Percentiles rank a stretch among this genome's conserved stretches.
These are phyloP conservation scores for Naganishia liquefaciens DNA, from an alignment of 1,284 basidiomycete species.

Conservation along the genomic window DNA sequence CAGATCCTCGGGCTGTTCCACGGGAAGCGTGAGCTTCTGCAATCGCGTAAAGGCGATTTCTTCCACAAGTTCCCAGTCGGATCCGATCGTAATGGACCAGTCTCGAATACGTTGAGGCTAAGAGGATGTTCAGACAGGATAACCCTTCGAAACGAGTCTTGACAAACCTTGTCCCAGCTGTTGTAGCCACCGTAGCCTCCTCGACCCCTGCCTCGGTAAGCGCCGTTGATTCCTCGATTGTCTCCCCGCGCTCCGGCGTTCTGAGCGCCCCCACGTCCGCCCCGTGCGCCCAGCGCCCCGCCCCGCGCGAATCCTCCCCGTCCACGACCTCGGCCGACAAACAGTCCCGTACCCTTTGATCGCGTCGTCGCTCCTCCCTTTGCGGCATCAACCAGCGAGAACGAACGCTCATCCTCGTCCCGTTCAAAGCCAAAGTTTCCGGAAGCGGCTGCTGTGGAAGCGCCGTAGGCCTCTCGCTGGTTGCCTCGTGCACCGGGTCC, in stretches of 20 bases:
- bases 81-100: constrained; percentile 88
- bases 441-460: constrained; percentile 64
- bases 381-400: constrained; percentile 87
- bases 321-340: constrained; percentile 58
- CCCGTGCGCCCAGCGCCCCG: constrained; percentile 33
- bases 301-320: constrained; percentile 61
- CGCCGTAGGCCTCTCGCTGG: constrained; percentile 56
- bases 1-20: constrained; percentile 86
- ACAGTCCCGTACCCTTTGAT: constrained; percentile 54
- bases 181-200: constrained; percentile 83
- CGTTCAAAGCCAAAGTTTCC: constrained; percentile 98
- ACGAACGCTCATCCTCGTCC: constrained; percentile 96
- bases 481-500: constrained; percentile 50
- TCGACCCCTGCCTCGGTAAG: constrained; percentile 60
- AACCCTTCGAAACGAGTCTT: not conserved
- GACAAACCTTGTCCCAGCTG: constrained; percentile 78
- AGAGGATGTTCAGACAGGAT: not conserved
- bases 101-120: constrained; percentile 87
- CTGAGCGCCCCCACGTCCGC: constrained; percentile 44
- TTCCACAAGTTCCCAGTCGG: constrained; percentile 90
- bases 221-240: constrained; percentile 47
- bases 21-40: constrained; percentile 85
- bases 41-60: constrained; percentile 97
- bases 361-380: constrained; percentile 40
- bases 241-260: constrained; percentile 38